These are phyloP conservation scores for Mytilinidion resinicola DNA, from an alignment of 495 filamentous ascomycete species.

Conservation along the genomic window DNA sequence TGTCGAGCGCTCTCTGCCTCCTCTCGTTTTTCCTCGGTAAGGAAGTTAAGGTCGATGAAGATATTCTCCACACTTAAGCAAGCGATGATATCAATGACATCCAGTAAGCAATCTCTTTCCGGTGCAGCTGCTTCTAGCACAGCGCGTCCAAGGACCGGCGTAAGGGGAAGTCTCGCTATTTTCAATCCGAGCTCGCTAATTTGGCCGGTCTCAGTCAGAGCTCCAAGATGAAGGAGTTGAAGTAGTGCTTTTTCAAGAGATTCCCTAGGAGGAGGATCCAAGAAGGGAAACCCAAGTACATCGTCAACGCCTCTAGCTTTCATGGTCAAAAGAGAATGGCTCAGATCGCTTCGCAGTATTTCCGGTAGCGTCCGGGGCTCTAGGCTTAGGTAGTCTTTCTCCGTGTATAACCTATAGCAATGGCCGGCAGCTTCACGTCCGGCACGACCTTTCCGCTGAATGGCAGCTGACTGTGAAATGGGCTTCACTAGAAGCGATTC, in stretches of 20 bases:
- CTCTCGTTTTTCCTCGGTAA: slow-evolving; percentile 75
- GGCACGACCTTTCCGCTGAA: slow-evolving; percentile 86
- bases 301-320: slow-evolving; percentile 85
- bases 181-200: slow-evolving; percentile 70
- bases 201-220: slow-evolving; percentile 61
- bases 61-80: slow-evolving; percentile 84
- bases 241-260: slow-evolving; percentile 77
- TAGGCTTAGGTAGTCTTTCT: slow-evolving; percentile 63
- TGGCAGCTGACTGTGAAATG: slow-evolving; percentile 87
- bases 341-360: slow-evolving; percentile 82
- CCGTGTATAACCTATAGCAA: slow-evolving; percentile 86
- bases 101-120: slow-evolving; percentile 62
- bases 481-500: slow-evolving; percentile 87
- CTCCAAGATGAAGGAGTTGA: slow-evolving; percentile 70
- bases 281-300: slow-evolving; percentile 74
- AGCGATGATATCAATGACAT: slow-evolving; percentile 88
- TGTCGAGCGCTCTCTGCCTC: slow-evolving; percentile 63
- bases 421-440: slow-evolving; percentile 87
- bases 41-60: slow-evolving; percentile 59
- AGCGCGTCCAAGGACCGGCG: slow-evolving; percentile 73
- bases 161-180: slow-evolving; percentile 76
- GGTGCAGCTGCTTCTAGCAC: slow-evolving; percentile 71
- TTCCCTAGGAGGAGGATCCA: slow-evolving; percentile 73
- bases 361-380: slow-evolving; percentile 76
- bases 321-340: slow-evolving; percentile 83